These are phyloP conservation scores for Carex cristatella DNA, from an alignment of 176 grass and related monocot species.

Conservation along the genomic window DNA sequence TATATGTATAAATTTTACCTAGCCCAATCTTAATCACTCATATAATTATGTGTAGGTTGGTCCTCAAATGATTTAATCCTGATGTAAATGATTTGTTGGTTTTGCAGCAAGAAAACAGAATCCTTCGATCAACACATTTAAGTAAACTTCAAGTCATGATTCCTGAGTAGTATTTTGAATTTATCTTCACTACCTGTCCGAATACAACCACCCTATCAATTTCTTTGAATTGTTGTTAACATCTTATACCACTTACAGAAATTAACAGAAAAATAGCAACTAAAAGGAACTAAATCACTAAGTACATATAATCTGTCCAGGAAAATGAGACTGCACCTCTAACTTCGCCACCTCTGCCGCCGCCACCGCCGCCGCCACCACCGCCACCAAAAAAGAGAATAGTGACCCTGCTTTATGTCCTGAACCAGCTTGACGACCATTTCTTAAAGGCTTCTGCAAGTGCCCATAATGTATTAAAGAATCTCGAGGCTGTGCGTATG, in stretches of 20 bases:
- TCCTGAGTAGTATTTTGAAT: not conserved
- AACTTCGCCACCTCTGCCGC: not conserved
- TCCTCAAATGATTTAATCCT: no score
- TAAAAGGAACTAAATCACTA: not conserved
- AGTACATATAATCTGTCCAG: conserved; percentile 16
- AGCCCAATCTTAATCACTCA: not conserved
- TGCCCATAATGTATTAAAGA: conserved; percentile 76
- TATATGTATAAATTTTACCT: not conserved
- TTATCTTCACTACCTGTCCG: not conserved
- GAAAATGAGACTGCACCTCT: conserved; percentile 10
- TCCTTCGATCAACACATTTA: no score
- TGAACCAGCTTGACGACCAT: conserved; percentile 56
- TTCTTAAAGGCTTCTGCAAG: conserved; percentile 69
- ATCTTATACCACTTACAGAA: not conserved
- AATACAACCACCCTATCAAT: not conserved
- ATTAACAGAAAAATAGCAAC: not conserved
- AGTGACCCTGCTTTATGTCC: conserved; percentile 41
- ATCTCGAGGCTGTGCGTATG: conserved; percentile 80
- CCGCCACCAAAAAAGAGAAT: conserved; percentile 29
- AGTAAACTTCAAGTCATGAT: no score
- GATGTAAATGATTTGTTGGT: no score
- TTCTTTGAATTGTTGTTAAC: not conserved
- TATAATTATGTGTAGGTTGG: no score
- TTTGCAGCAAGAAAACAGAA: no score
- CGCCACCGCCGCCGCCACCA: not conserved